Conservation (phyloP, 208 protist genomes). For the Leishmania turanica region DNA sequence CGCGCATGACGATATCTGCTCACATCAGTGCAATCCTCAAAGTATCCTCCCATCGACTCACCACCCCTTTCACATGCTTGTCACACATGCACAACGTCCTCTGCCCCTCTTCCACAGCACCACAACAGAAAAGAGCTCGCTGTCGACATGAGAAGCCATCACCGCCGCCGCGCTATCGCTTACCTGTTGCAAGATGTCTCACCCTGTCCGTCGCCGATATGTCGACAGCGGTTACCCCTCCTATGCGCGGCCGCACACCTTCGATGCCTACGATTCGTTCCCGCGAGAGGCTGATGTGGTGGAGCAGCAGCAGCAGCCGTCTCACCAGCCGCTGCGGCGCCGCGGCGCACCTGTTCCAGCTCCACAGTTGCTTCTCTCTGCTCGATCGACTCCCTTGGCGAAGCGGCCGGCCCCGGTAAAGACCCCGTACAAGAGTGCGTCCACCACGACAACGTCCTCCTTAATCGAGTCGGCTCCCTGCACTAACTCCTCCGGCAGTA, state of each 20-base stretch:
- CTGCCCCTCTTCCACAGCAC: not conserved
- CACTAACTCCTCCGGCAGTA: not conserved
- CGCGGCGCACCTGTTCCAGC: slow-evolving; percentile 22
- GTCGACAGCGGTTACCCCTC: not conserved
- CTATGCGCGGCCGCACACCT: slow-evolving; percentile 1
- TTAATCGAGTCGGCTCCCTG: not conserved
- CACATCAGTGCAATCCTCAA: not conserved
- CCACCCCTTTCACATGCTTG: not conserved
- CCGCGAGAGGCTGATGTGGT: not conserved
- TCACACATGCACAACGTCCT: not conserved
- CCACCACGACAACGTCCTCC: not conserved
- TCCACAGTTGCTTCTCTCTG: slow-evolving; percentile 11
- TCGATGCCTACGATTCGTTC: slow-evolving; percentile 16
- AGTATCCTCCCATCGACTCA: not conserved
- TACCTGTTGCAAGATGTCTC: not conserved
- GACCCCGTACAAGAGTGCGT: slow-evolving; percentile 4
- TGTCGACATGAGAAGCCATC: slow-evolving; percentile 4
- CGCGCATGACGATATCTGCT: not conserved
- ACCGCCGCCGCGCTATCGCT: not conserved
- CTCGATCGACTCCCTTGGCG: slow-evolving; percentile 9
- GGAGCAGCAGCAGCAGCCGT: not conserved
- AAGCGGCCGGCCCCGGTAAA: slow-evolving; percentile 5
- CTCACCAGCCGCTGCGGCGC: slow-evolving; percentile 19
- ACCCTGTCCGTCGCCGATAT: not conserved
- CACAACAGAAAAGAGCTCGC: not conserved